These are phyloP conservation scores for Salicornia ramosissima DNA, from an alignment of 148 eudicot species.

Conservation along the genomic window DNA sequence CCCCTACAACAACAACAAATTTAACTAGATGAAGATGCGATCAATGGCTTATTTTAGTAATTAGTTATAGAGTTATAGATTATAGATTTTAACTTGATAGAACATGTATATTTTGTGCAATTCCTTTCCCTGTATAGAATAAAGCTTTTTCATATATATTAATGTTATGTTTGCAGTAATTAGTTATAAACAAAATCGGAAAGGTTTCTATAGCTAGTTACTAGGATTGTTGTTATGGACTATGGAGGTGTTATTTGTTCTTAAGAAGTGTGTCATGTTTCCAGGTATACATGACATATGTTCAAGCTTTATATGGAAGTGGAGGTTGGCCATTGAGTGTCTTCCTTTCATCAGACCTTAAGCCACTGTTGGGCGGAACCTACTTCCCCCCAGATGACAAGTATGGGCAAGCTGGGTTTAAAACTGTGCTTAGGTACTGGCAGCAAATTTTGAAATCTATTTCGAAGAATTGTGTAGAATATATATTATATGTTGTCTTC, in stretches of 20 bases:
- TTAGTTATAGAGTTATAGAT: no score
- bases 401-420: slow-evolving; percentile 88
- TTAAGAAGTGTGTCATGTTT: slow-evolving; percentile 13
- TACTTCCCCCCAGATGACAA: slow-evolving; percentile 96
- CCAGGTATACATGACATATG: slow-evolving; percentile 98
- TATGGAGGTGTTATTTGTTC: background rate
- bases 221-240: background rate
- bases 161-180: no score
- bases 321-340: slow-evolving; percentile 97
- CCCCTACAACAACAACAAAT: no score
- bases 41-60: no score
- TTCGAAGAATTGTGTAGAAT: background rate
- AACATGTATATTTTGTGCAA: no score
- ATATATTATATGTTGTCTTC: slow-evolving; percentile 1
- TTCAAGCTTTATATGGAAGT: slow-evolving; percentile 90
- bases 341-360: slow-evolving; percentile 90
- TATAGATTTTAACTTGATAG: no score
- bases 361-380: slow-evolving; percentile 97
- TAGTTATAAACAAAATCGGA: no score
- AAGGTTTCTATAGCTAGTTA: background rate
- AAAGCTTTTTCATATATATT: no score
- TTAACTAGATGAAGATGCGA: no score
- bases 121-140: no score
- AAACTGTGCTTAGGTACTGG: slow-evolving; percentile 74
- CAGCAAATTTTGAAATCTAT: background rate